Evolutionary conservation across 2,329 filamentous ascomycete species (phyloP).

Genomic region (Ceratocystis variospora): DNA sequence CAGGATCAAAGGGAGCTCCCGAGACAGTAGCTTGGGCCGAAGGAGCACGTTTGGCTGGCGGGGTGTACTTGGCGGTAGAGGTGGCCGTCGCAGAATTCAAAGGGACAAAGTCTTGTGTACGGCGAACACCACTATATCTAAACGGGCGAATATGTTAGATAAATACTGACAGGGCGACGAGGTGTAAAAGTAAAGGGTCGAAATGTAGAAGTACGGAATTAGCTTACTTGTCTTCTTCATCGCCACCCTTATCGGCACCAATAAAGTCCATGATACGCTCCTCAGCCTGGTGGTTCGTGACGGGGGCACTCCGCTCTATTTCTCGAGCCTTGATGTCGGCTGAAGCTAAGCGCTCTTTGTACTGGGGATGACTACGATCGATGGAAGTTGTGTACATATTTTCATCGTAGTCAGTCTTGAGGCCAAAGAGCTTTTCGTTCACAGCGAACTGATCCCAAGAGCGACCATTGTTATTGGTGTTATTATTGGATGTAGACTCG

Average conservation of each 20-base stretch:
- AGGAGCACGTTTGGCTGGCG: slow-evolving; percentile 73
- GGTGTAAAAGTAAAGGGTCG: neutral
- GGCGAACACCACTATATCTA: slow-evolving; percentile 83
- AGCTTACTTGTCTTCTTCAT: slow-evolving; percentile 83
- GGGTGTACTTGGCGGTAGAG: slow-evolving; percentile 55
- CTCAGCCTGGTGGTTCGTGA: slow-evolving; percentile 75
- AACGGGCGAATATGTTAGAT: slow-evolving; percentile 13
- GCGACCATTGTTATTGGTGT: slow-evolving; percentile 1
- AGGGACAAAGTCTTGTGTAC: slow-evolving; percentile 51
- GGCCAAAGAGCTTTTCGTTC: slow-evolving; percentile 76
- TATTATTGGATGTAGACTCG: slow-evolving; percentile 37
- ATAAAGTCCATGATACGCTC: slow-evolving; percentile 63
- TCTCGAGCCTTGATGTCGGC: slow-evolving; percentile 78
- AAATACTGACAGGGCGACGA: neutral
- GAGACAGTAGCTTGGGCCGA: slow-evolving; percentile 58
- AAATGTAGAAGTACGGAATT: neutral
- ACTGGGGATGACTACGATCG: slow-evolving; percentile 69
- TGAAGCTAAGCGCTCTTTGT: slow-evolving; percentile 60
- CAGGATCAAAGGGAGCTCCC: slow-evolving; percentile 69
- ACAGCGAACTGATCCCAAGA: slow-evolving; percentile 89
- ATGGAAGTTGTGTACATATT: slow-evolving; percentile 88
- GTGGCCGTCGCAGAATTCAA: slow-evolving; percentile 38
- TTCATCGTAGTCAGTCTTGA: slow-evolving; percentile 85
- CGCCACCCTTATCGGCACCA: slow-evolving; percentile 52
- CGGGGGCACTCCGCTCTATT: slow-evolving; percentile 63